Evolutionary conservation across 179 eudicot species (phyloP), one percentile per base, ranked within the genome.

Genomic region (Carnegiea gigantea): DNA sequence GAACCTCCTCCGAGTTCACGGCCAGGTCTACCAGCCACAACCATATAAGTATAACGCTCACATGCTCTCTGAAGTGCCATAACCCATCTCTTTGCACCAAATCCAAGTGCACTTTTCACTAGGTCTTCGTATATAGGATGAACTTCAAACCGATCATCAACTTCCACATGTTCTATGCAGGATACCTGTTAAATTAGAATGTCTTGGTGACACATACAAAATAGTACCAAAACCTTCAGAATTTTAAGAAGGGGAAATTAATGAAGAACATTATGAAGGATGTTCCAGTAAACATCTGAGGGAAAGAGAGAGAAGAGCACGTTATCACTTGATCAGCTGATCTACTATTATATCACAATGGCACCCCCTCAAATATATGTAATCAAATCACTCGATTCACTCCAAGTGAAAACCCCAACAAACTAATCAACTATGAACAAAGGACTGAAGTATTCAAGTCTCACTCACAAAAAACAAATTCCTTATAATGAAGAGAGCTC

Each of bases 71-170:
- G 90, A 36, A 94, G 92, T 65, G 90, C 85, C 38, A 80, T 64
- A 49, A 94, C 64, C 97, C 95, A 87, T 86, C 94, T 81, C 80
- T 86, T 86, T 15, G 97, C 98, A 77, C 95, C 95, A 85, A 88
- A 94, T 40, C 88, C 93, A 67, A 80, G 62, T 70, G 87, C 84
- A 60, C 84, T 85, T 30, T 70, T 76, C 10, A 92, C 81, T 40
- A 88, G 79, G 77, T 88, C 86, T 80, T 84, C 83, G 82, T 86
- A 92, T 20, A 88, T 88, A 54, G 86, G 77, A 82, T 89, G 88
- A 49, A 86, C 54, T 10, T 72, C 84, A 60, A 81, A 75, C 26
- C 68, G 77, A 20, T 83, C 91, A 64, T 93, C 94, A 13, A 90
- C 85, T 89, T 93, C 97, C 76, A 90, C 87, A 46, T 89, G 97